Evolutionary conservation across 2,329 filamentous ascomycete species (phyloP), one percentile per base, ranked within the genome.

Genomic region (Ophiognomonia clavigignenti-juglandacearum): DNA sequence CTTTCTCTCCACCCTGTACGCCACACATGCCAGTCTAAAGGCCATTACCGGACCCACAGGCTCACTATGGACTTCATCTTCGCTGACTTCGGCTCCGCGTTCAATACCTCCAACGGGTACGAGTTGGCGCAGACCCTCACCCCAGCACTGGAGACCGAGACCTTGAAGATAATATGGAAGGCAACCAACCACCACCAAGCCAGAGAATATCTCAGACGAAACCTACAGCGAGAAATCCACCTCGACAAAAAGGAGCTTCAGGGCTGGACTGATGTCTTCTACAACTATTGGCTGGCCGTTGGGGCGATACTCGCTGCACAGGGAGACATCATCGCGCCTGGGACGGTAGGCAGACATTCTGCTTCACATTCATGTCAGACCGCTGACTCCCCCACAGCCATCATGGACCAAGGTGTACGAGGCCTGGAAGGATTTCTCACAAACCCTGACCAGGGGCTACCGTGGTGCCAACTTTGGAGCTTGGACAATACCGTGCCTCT

Each of bases 401-500:
- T 81, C 86, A 48, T 95, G 88, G 83, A 77, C 77, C n/a, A 85
- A 79, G 46, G 86, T 91, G 0, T 98, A 96, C 61, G 85, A 90
- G 52, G 72, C 83, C 10, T 97, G 93, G 91, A 95, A 88, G 61
- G 88, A 95, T 34, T 62, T 97, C 52, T 81, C 86, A 38, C 86
- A 85, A 53, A 73, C 75, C 39, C 72, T 97, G 32, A 83, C 91
- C 48, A 81, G 89, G 55, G 90, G 89, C 26, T 96, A 96, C 63
- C 85, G 83, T 29, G 85, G 78, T 54, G 73, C 76, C 46, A 77
- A 80, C 3, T 88, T 97, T 57, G 83, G 88, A 54, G 85, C 89
- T 26, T 98, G 93, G 92, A 93, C 90, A 0, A 82, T 98, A 43
- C 91, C 93, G 4, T 91, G 88, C 61, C 74, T 98, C 32, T 97